Conservation (phyloP, 2,329 filamentous ascomycete species). For the Pyrenophora teres region DNA sequence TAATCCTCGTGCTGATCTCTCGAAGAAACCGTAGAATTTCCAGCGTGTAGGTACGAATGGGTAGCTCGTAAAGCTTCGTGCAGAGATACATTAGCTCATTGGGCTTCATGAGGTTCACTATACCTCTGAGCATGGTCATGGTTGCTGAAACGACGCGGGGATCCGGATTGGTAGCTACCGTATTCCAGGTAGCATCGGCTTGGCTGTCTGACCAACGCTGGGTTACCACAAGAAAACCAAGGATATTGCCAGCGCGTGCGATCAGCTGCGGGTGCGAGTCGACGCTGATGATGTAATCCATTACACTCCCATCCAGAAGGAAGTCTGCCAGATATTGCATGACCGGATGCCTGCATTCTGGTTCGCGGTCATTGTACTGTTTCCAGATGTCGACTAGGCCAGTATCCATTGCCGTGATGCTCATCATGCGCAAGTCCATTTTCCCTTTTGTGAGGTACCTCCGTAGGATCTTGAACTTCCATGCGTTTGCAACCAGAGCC, state of each 20-base stretch:
- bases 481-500: slow-evolving; percentile 64
- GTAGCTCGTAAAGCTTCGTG: slow-evolving; percentile 64
- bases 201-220: slow-evolving; percentile 71
- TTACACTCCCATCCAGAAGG: slow-evolving; percentile 70
- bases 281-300: slow-evolving; percentile 86
- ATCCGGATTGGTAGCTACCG: slow-evolving; percentile 80
- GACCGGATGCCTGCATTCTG: slow-evolving; percentile 54
- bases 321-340: slow-evolving; percentile 71
- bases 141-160: slow-evolving; percentile 82
- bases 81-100: slow-evolving; percentile 64
- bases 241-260: slow-evolving; percentile 76
- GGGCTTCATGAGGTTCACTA: slow-evolving; percentile 52
- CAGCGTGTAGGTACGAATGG: slow-evolving; percentile 36
- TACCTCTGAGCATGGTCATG: slow-evolving; percentile 65
- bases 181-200: slow-evolving; percentile 82
- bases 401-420: slow-evolving; percentile 72
- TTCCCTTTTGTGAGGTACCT: slow-evolving; percentile 80
- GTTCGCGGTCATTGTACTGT: slow-evolving; percentile 53
- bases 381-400: slow-evolving; percentile 68
- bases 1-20: slow-evolving; percentile 30
- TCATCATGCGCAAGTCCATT: slow-evolving; percentile 86
- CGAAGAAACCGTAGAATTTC: slow-evolving; percentile 41
- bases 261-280: slow-evolving; percentile 93
- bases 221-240: slow-evolving; percentile 85
- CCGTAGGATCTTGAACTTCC: slow-evolving; percentile 71